These are phyloP conservation scores for Alternaria arborescens DNA, from an alignment of 2,329 filamentous ascomycete genomes.

Conservation along the genomic window DNA sequence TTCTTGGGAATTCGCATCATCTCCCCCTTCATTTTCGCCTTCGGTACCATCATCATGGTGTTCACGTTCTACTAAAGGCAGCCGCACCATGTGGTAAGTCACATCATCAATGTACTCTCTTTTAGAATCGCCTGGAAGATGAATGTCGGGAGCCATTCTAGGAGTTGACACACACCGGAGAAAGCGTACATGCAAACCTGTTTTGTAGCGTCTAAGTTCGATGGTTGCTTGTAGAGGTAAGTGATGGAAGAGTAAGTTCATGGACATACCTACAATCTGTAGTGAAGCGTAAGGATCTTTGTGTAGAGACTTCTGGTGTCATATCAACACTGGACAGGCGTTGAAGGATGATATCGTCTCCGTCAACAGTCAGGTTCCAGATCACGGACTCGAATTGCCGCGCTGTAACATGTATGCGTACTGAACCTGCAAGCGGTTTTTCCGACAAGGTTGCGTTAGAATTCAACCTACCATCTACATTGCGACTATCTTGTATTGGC, in stretches of 20 bases:
- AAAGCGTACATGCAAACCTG: not conserved
- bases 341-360: not conserved
- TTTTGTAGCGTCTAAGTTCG: not conserved
- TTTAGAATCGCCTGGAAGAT: not conserved
- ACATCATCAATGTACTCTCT: not conserved
- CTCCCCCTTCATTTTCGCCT: rapidly evolving
- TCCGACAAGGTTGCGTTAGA: rapidly evolving
- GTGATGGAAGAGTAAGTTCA: rapidly evolving
- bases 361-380: not conserved
- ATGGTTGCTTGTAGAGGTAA: not conserved
- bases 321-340: not conserved
- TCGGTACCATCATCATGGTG: not conserved
- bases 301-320: rapidly evolving
- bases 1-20: rapidly evolving
- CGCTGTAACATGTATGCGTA: not conserved
- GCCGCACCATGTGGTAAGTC: not conserved
- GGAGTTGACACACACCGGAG: no score
- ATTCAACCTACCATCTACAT: no score
- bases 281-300: not conserved
- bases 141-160: rapidly evolving
- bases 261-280: not conserved
- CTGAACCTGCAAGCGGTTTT: rapidly evolving
- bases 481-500: no score
- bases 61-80: not conserved
- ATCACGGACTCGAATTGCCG: rapidly evolving